Base-by-base conservation (phyloP, 768 basidiomycete species). In the Xanthoconium stramineum region DNA sequence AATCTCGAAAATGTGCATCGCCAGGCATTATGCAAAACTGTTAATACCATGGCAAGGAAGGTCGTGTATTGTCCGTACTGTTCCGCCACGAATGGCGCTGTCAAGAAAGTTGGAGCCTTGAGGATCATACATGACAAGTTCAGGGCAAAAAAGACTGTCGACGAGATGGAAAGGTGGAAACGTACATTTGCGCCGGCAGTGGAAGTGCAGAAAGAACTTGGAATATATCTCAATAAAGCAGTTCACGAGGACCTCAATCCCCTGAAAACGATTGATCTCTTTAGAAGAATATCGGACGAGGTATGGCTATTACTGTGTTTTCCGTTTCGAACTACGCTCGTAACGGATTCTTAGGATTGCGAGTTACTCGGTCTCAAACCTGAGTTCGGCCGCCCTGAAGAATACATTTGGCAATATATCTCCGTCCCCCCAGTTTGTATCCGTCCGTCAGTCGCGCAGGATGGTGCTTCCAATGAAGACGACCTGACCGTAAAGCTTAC, bases 51-150 rank as follows among this genome's bases (percentile, higher is more conserved):
- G 67, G 92, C 94, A 24, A 88, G 95, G 58, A 98, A 98, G 75
- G 85, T 89, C 36, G 83, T 91, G 30, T 87, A 92, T 62, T 99
- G 97, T 63, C 92, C 92, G 0, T 89, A 98, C 68, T 99, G 97
- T 71, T 84, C 91, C 36, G 84, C 92, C 5, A 89, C 88, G 2
- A 99, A 99, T 69, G 97, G 97, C 29, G 84, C 90, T 0, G 94
- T 99, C 50, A 99, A 99, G 75, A 98, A 98, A 73, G 90, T 84
- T 3, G 94, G 94, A 10, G 88, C 93, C 0, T 76, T 99, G 66
- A 96, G 93, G 72, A 98, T 99, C 67, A 90, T 95, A 48, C 97
- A 99, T 67, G 97, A 98, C 76, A 96, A 96, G 72, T 99, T 91
- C 69, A 82, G 96, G 45, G 91, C 93, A 6, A 94, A 96, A 75